Evolutionary conservation across 192 early-diverging fungal species (phyloP).

Genomic region (Helicostylum pulchrum): DNA sequence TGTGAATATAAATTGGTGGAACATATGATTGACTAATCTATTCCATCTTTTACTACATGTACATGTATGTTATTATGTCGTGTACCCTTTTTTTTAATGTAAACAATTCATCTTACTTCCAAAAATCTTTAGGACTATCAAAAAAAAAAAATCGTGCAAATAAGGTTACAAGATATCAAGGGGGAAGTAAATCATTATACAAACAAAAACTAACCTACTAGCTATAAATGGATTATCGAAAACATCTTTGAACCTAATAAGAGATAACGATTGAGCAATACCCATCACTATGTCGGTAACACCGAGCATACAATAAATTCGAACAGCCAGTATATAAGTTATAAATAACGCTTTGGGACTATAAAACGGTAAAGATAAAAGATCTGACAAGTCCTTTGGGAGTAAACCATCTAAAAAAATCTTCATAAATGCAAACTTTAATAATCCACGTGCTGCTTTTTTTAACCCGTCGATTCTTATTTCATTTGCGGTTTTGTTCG

Average conservation of each 20-base stretch:
- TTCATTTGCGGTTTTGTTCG: not conserved
- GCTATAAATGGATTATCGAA: slow-evolving; percentile 13
- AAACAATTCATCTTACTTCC: slow-evolving; percentile 8
- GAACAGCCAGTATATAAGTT: not conserved
- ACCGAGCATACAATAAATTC: slow-evolving; percentile 13
- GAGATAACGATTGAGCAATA: not conserved
- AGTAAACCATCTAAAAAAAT: not conserved
- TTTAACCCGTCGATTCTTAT: not conserved
- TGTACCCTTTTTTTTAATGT: no score
- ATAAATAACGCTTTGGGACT: not conserved
- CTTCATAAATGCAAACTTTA: not conserved
- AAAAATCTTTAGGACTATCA: slow-evolving; percentile 13
- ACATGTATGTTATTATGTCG: no score
- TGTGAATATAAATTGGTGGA: slow-evolving; percentile 1
- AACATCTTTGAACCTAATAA: slow-evolving; percentile 3
- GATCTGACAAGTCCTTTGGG: not conserved
- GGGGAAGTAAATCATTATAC: no score
- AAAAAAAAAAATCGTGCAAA: not conserved
- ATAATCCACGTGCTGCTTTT: not conserved
- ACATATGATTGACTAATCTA: not conserved
- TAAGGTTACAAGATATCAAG: no score
- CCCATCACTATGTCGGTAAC: slow-evolving; percentile 1
- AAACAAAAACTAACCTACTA: not conserved
- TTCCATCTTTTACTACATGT: slow-evolving; percentile 8
- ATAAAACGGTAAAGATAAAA: slow-evolving; percentile 3